These are phyloP conservation scores for Amanita phalloides DNA, from an alignment of 768 basidiomycete species.

Conservation along the genomic window DNA sequence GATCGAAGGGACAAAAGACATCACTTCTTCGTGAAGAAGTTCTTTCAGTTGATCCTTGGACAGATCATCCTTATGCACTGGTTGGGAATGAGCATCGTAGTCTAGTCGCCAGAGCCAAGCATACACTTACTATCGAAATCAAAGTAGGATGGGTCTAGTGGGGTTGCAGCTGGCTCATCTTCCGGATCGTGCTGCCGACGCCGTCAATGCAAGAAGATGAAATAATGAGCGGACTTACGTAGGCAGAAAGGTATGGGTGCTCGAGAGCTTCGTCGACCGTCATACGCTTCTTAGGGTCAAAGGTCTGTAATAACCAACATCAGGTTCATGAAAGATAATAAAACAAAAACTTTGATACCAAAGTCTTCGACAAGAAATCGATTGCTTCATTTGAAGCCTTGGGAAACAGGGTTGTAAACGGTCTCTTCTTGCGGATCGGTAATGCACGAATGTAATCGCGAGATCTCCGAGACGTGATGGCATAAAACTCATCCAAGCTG, in stretches of 20 bases:
- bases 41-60: conserved; percentile 4
- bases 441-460: conserved; percentile 85
- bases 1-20: conserved; percentile 2
- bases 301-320: conserved; percentile 72
- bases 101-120: conserved; percentile 26
- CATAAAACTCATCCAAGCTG: conserved; percentile 89
- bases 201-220: background rate
- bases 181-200: conserved; percentile 83
- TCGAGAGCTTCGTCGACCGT: conserved; percentile 80
- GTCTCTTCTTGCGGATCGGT: conserved; percentile 75
- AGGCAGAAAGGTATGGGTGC: conserved; percentile 81
- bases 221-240: conserved; percentile 10
- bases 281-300: conserved; percentile 80
- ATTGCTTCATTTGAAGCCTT: conserved; percentile 59
- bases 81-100: background rate
- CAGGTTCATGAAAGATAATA: conserved; percentile 54
- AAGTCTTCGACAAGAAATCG: conserved; percentile 10
- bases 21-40: conserved; percentile 3
- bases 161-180: conserved; percentile 78
- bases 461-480: conserved; percentile 69
- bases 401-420: conserved; percentile 60
- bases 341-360: background rate
- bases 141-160: conserved; percentile 70
- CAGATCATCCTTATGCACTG: conserved; percentile 5
- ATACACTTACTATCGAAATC: conserved; percentile 60